Percentiles rank a stretch among this genome's conserved stretches.
Conservation (phyloP, 176 grass and related monocot species). For the Zoysia japonica region DNA sequence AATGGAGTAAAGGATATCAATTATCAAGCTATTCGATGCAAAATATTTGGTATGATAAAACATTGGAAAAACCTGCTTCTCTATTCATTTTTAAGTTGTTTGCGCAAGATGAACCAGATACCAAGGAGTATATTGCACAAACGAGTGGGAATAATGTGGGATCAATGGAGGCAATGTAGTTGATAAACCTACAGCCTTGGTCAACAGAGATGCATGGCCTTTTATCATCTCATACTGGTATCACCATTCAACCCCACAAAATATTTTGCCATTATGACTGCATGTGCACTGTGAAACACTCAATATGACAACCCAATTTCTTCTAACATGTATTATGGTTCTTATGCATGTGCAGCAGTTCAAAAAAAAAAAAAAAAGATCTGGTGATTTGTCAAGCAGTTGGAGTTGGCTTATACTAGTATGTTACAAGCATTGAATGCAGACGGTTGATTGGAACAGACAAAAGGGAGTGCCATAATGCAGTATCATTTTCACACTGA, state of each 20-base stretch:
- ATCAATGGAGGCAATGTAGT: background rate
- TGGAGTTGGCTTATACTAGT: conserved; percentile 10
- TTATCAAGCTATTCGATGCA: conserved; percentile 30
- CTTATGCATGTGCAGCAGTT: conserved; percentile 26
- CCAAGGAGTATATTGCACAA: too few species aligned
- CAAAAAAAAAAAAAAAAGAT: conserved; percentile 23
- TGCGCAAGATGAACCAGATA: background rate
- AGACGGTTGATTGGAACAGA: background rate
- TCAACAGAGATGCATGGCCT: background rate
- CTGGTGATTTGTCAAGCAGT: conserved; percentile 5
- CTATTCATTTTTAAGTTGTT: background rate
- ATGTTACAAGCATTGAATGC: background rate
- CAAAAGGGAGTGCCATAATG: background rate
- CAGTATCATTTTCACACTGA: conserved; percentile 9
- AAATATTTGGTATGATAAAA: background rate
- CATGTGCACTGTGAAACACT: conserved; percentile 30
- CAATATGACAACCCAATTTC: conserved; percentile 4
- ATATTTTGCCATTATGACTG: background rate
- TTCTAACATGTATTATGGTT: conserved; percentile 33
- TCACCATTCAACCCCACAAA: conserved; percentile 19
- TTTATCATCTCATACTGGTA: background rate
- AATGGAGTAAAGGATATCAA: conserved; percentile 26
- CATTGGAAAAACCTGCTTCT: background rate
- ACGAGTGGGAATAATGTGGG: background rate
- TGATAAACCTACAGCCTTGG: background rate